Base-by-base conservation (phyloP, 805 yeast genomes). In the Blastobotrys attinorum region DNA sequence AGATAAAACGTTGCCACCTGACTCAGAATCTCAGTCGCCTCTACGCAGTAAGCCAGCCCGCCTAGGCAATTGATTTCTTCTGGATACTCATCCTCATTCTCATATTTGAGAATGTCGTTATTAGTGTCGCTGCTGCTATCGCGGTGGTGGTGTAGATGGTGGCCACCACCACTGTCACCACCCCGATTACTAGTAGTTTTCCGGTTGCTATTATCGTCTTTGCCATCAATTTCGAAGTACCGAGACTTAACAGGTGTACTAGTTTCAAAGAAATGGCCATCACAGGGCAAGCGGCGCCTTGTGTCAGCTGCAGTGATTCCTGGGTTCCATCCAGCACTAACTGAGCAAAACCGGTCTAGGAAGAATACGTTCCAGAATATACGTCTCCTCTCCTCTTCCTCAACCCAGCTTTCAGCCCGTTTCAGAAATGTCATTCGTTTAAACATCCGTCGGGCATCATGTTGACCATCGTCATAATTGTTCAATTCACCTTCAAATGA, bases 41-140 rank as follows among this genome's bases (percentile, higher is more conserved):
- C 47, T 18, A 40, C 39, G n/a, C 17, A 40, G 37, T 44, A 44
- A 5, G 47, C 40, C 31, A 33, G 17, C 13, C 47, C 47, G 3
- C 47, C 47, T 3, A 44, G 17, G 27, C 40, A 40, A n/a, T n/a
- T n/a, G n/a, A n/a, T n/a, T n/a, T n/a, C n/a, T n/a, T n/a, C n/a
- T n/a, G n/a, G n/a, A n/a, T n/a, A n/a, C n/a, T n/a, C n/a, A n/a
- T n/a, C n/a, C n/a, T n/a, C n/a, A n/a, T n/a, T n/a, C n/a, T n/a
- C n/a, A n/a, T n/a, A n/a, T n/a, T n/a, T n/a, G n/a, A n/a, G n/a
- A n/a, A n/a, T n/a, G n/a, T n/a, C n/a, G n/a, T n/a, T n/a, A n/a
- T n/a, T n/a, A n/a, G n/a, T n/a, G n/a, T n/a, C n/a, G n/a, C n/a
- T n/a, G n/a, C n/a, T n/a, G n/a, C n/a, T n/a, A n/a, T n/a, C n/a